phyloP scores from a whole-genome alignment of 2,329 filamentous ascomycete species.

The Bipolaris bicolor region DNA sequence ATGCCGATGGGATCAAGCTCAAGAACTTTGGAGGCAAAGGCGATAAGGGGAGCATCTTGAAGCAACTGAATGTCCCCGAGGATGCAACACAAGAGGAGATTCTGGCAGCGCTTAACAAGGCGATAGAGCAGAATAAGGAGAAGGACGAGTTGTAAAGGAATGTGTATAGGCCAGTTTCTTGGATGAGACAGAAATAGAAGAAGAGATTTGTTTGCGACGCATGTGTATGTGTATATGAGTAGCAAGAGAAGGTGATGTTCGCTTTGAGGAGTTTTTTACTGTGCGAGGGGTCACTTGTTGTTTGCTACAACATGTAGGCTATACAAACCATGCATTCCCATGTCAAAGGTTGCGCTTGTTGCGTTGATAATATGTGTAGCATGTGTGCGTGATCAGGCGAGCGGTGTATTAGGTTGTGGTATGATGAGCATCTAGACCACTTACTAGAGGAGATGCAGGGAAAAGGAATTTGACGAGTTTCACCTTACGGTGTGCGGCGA shows the following conservation, averaged over 20 bases:
- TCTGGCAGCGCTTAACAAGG: constrained; percentile 56
- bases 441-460: not conserved
- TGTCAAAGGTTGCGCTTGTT: not conserved
- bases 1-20: constrained; percentile 35
- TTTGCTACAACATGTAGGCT: not conserved
- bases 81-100: constrained; percentile 51
- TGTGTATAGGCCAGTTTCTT: constrained; percentile 19
- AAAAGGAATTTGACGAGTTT: not conserved
- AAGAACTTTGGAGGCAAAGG: constrained; percentile 25
- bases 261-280: too few relatives aligned
- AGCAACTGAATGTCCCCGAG: constrained; percentile 31
- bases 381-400: not conserved
- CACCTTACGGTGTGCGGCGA: not conserved
- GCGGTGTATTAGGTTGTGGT: not conserved
- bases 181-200: not conserved
- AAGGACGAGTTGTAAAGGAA: constrained; percentile 24
- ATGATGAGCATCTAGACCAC: not conserved
- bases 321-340: not conserved
- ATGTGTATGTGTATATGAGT: not conserved
- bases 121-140: constrained; percentile 10
- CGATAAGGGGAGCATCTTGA: constrained; percentile 29
- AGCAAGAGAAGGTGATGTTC: not conserved
- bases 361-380: not conserved
- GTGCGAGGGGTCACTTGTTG: too few relatives aligned
- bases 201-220: not conserved